Evolutionary conservation across 2,329 filamentous ascomycete genomes (phyloP), one percentile per base, ranked within the genome.

Genomic region (Claviceps cyperi): DNA sequence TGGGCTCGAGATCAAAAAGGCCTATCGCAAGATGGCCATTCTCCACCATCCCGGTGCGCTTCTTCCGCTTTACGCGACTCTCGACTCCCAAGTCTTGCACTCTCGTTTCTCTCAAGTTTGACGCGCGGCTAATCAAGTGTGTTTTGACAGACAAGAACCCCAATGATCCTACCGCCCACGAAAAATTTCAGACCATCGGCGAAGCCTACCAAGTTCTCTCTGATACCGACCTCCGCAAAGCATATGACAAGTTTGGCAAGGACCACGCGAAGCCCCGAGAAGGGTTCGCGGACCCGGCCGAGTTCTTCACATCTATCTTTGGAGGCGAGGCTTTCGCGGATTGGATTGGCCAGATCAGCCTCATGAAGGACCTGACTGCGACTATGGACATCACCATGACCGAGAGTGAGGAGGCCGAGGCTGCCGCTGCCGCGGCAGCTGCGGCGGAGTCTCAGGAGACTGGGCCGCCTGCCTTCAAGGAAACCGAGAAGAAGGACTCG

Each of bases 291-390:
- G 92, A 98, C 66, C 92, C 92, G 1, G 78, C 89, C 56, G 92
- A 98, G 69, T 98, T 98, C 77, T 98, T 98, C 71, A 86, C 86
- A 61, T 94, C 90, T 74, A 98, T 98, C 59, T 98, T 98, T 63
- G 92, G 92, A 58, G 92, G 92, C 53, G 91, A 96, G 60, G 89
- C 91, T 13, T 98, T 98, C 62, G 75, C 84, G 53, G 91, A 98
- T 72, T 88, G 92, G 75, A 97, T 98, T 62, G 92, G 92, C 57
- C 92, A 98, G 75, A 95, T 98, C 59, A 92, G 87, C 47, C 80
- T 98, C 51, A 96, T 98, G 86, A 97, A 96, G 72, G 92, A 98
- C 62, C 76, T 98, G 50, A 97, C 91, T 17, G 88, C 89, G 61
- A 95, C 90, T 43, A 97, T 98, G 91, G 92, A 98, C 61, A 97